These are phyloP conservation scores for Przewalskia tangutica DNA, from an alignment of 257 asterid genomes.

Conservation along the genomic window DNA sequence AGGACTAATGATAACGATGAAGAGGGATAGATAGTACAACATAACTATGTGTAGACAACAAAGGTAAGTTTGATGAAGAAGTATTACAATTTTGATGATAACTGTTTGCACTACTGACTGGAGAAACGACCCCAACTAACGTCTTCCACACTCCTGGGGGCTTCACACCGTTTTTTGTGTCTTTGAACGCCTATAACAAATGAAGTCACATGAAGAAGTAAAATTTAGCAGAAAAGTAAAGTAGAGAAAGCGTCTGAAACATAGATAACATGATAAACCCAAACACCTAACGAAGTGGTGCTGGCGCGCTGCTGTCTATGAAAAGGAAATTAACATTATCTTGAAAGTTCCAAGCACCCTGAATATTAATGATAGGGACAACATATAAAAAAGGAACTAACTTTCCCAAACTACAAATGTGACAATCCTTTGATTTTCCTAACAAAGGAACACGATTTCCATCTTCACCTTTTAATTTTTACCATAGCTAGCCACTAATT, in stretches of 20 bases:
- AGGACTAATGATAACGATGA: not conserved
- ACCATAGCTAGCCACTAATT: not conserved
- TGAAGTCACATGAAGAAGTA: not conserved
- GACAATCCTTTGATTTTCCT: not conserved
- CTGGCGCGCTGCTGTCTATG: not conserved
- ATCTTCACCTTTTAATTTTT: not conserved
- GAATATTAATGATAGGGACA: not conserved
- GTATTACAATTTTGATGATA: conserved; percentile 42
- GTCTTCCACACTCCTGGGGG: conserved; percentile 86
- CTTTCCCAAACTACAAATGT: not conserved
- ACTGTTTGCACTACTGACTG: conserved; percentile 33
- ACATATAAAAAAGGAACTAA: not conserved
- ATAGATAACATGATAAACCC: not conserved
- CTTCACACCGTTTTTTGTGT: conserved; percentile 38
- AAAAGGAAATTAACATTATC: not conserved
- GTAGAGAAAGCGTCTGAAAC: not conserved
- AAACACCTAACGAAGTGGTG: not conserved
- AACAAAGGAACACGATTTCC: not conserved
- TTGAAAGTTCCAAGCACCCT: not conserved
- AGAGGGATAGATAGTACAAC: not conserved
- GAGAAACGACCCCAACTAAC: conserved; percentile 44
- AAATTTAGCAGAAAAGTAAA: not conserved
- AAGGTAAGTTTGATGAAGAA: not conserved
- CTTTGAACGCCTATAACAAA: conserved; percentile 54
- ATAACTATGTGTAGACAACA: not conserved